Percentiles rank a stretch among this genome's conserved stretches.
Conservation (phyloP, 768 basidiomycete genomes). For the Sistotremastrum niveocremeum region DNA sequence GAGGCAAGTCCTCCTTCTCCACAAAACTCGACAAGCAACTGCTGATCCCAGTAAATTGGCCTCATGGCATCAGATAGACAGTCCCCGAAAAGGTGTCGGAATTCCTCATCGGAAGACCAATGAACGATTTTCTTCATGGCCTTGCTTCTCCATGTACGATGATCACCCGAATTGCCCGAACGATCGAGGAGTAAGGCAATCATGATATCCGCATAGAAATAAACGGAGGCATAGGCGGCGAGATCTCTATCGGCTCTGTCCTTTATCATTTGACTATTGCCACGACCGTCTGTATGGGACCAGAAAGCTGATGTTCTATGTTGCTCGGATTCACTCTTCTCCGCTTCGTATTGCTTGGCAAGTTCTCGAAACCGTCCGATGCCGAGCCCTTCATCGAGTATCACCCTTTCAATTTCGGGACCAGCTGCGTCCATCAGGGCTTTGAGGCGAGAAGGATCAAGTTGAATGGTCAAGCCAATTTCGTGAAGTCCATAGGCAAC, state of each 20-base stretch:
- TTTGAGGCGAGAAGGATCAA: constrained; percentile 13
- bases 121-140: constrained; percentile 13
- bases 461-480: constrained; percentile 14
- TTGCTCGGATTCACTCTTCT: constrained; percentile 9
- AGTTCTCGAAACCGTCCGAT: constrained; percentile 13
- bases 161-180: not conserved
- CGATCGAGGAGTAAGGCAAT: constrained; percentile 15
- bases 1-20: constrained; percentile 16
- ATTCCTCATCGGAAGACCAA: constrained; percentile 10
- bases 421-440: constrained; percentile 8
- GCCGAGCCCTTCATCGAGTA: constrained; percentile 17
- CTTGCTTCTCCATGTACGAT: not conserved
- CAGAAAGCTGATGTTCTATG: too few relatives aligned
- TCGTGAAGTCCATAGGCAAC: constrained; percentile 15
- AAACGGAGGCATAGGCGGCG: constrained; percentile 14
- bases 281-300: constrained; percentile 5
- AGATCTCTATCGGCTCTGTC: constrained; percentile 9
- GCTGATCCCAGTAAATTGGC: constrained; percentile 13
- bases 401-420: constrained; percentile 13
- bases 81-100: constrained; percentile 13
- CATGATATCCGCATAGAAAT: constrained; percentile 14
- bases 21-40: constrained; percentile 10
- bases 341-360: constrained; percentile 12
- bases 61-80: constrained; percentile 16
- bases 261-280: constrained; percentile 8